phyloP scores from a whole-genome alignment of 192 early-diverging fungal species.

The Chytriomyces sp. region DNA sequence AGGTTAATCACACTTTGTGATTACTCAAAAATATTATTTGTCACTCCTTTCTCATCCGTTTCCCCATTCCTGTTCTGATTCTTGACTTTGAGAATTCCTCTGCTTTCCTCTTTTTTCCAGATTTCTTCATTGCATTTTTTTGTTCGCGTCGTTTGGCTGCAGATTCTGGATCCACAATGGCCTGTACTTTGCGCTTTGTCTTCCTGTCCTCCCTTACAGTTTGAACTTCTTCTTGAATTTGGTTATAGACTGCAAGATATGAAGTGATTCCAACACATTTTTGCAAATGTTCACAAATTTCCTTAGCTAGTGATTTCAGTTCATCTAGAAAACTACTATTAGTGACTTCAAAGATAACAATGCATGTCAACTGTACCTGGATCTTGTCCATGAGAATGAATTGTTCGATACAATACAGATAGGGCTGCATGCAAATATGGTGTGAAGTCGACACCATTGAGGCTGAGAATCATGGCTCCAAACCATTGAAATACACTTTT shows the following conservation, averaged over 20 bases:
- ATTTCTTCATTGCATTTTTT: constrained; percentile 73
- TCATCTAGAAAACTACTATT: constrained; percentile 55
- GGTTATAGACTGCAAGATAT: constrained; percentile 14
- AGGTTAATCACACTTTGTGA: too few species aligned
- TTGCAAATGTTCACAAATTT: constrained; percentile 40
- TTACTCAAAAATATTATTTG: too few species aligned
- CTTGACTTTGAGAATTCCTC: constrained; percentile 46
- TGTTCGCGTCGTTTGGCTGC: constrained; percentile 68
- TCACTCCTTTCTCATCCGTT: neutral
- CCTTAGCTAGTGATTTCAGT: constrained; percentile 55
- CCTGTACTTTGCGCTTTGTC: constrained; percentile 42
- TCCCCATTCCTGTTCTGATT: constrained; percentile 6
- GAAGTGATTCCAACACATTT: constrained; percentile 18
- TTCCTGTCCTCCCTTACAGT: constrained; percentile 9
- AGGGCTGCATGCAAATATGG: constrained; percentile 73
- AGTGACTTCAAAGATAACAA: constrained; percentile 60
- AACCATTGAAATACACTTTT: constrained; percentile 88
- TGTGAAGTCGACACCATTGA: constrained; percentile 57
- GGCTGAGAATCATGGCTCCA: constrained; percentile 78
- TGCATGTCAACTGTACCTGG: constrained; percentile 66
- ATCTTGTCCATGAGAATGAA: constrained; percentile 62
- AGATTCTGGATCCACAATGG: constrained; percentile 75
- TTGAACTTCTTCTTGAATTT: constrained; percentile 15
- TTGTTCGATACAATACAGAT: constrained; percentile 77
- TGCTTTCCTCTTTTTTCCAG: constrained; percentile 69